A percentile compares a stretch with the other conserved stretches of the same genome.
Evolutionary conservation across 2,329 filamentous ascomycete species (phyloP).

Genomic region (Fusarium heterosporum): DNA sequence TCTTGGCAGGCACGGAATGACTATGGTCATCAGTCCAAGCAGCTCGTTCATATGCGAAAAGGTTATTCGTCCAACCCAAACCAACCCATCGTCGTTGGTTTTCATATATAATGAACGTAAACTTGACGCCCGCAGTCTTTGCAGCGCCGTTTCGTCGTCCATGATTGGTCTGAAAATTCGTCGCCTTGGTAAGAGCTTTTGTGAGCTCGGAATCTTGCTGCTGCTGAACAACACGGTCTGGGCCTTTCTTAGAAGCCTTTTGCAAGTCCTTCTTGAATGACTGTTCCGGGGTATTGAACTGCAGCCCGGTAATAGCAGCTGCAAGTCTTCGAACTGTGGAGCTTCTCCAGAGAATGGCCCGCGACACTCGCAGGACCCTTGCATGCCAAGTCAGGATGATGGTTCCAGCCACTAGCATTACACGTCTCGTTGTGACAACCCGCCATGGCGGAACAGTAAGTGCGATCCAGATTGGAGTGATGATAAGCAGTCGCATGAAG

Average conservation of each 20-base stretch:
- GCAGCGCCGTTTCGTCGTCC: constrained; percentile 51
- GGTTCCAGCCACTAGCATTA: constrained; percentile 88
- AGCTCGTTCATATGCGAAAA: constrained; percentile 90
- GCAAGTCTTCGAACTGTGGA: constrained; percentile 76
- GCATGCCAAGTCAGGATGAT: constrained; percentile 92
- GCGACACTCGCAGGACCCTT: constrained; percentile 82
- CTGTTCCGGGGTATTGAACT: constrained; percentile 68
- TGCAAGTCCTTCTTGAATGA: constrained; percentile 46
- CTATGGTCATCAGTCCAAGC: constrained; percentile 98
- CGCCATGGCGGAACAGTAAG: constrained; percentile 85
- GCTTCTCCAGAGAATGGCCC: constrained; percentile 92
- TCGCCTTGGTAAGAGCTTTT: constrained; percentile 53
- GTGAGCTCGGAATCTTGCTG: constrained; percentile 59
- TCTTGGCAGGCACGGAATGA: constrained; percentile 80
- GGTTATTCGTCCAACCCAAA: constrained; percentile 90
- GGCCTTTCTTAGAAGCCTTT: constrained; percentile 41
- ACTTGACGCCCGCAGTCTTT: constrained; percentile 85
- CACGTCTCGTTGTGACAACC: constrained; percentile 86
- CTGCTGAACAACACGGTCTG: constrained; percentile 21
- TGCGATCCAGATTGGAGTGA: constrained; percentile 88
- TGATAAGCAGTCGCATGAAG: constrained; percentile 87
- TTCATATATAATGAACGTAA: constrained; percentile 96
- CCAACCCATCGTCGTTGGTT: constrained; percentile 97
- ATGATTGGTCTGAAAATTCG: constrained; percentile 47
- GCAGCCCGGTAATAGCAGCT: constrained; percentile 81